phyloP scores from a whole-genome alignment of 225 moss, liverwort and hornwort genomes.

The Bryum argenteum region DNA sequence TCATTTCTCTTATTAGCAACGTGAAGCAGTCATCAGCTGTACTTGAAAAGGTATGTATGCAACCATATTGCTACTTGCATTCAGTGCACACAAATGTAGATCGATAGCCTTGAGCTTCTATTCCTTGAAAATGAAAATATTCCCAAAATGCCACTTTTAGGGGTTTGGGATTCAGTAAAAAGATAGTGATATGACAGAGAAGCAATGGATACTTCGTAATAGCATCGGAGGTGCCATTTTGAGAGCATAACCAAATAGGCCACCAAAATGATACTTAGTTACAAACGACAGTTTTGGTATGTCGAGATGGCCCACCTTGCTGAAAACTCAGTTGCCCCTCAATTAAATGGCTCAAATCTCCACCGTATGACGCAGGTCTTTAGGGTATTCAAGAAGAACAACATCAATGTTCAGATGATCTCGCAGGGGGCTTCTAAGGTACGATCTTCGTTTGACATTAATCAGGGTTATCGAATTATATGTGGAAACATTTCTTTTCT shows the following conservation, averaged over 20 bases:
- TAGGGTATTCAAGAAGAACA: constrained; percentile 69
- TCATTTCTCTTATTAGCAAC: constrained; percentile 94
- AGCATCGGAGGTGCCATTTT: no score
- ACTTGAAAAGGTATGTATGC: constrained; percentile 65
- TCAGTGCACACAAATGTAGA: constrained; percentile 2
- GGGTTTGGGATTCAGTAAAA: no score
- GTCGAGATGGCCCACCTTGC: no score
- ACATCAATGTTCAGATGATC: constrained; percentile 97
- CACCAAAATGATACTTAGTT: no score
- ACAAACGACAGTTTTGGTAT: no score
- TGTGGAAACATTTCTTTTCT: no score
- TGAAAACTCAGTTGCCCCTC: not conserved
- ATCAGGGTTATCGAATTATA: no score
- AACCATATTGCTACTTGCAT: not conserved
- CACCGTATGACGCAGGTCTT: constrained; percentile 56
- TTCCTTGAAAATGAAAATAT: no score
- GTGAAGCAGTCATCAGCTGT: constrained; percentile 86
- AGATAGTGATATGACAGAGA: no score
- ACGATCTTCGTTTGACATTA: constrained; percentile 5
- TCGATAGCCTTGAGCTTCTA: not conserved
- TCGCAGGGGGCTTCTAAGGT: constrained; percentile 99
- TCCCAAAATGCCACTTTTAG: no score
- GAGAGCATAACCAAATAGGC: no score
- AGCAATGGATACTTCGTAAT: no score
- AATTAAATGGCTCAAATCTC: not conserved